Evolutionary conservation across 805 yeast species (phyloP), one percentile per base, ranked within the genome.

Genomic region (Yarrowia sp.): DNA sequence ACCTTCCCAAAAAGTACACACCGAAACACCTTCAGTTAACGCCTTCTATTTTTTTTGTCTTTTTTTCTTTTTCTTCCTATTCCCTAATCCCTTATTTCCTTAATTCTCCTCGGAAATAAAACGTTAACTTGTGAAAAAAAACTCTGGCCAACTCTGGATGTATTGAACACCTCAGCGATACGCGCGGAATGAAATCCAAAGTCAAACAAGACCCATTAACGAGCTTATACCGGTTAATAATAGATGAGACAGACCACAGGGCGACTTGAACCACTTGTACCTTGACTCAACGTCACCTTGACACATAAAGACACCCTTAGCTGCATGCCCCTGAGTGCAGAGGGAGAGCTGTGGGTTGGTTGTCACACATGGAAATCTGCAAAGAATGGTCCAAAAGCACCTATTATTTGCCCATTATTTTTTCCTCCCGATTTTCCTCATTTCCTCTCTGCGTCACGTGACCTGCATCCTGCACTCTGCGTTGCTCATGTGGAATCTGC

Each of bases 151-250:
- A 26, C 32, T 26, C 32, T 26, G 32, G 32, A 26, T 26, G 32
- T 26, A 26, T 26, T 26, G 5, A 14, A 50, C 55, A 50, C 55
- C 55, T 35, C 58, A 52, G 32, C 45, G 61, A 56, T 56, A 56
- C 63, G 63, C 59, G 59, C 63, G 38, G 48, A 41, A 56, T 56
- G 63, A 56, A 56, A 56, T 41, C 63, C 63, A 56, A 55, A 55
- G 61, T 8, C 61, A 41, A 41, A 53, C 45, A 53, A 56, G 63
- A n/a, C 48, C 63, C 48, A 38, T 53, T 22, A 19, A 53, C 45
- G 61, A 55, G 61, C 46, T 40, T 55, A 55, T 41, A 26, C 7
- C 9, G n/a, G 59, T 19, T 53, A 53, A n/a, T 19, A 40, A 40
- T 53, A 53, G 59, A 26, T 26, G 32, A 26, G 32, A 26, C 32